Conservation (phyloP, 2,329 filamentous ascomycete genomes). For the Blastomyces emzantsi region DNA sequence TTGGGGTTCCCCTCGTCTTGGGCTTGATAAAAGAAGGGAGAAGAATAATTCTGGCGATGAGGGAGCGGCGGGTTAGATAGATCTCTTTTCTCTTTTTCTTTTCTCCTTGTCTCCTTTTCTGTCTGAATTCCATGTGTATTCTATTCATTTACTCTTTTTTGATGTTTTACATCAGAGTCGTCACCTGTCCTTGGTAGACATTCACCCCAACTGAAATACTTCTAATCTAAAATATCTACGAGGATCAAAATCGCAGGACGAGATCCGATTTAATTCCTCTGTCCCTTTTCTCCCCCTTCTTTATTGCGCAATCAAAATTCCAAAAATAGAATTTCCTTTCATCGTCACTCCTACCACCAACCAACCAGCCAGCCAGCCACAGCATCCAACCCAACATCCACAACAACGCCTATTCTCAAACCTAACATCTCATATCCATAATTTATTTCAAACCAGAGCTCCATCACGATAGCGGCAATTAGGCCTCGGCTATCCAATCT, state of each 20-base stretch:
- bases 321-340: background rate
- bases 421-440: background rate
- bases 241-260: background rate
- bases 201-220: background rate
- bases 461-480: background rate
- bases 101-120: background rate
- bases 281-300: background rate
- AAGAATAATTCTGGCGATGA: slow-evolving; percentile 37
- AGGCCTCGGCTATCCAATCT: background rate
- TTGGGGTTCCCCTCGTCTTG: slow-evolving; percentile 83
- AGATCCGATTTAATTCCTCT: background rate
- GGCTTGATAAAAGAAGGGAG: slow-evolving; percentile 73
- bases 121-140: background rate
- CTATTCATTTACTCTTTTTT: background rate
- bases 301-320: background rate
- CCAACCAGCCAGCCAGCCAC: background rate
- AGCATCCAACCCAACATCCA: background rate
- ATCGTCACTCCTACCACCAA: background rate
- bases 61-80: slow-evolving; percentile 17
- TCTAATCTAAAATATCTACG: background rate
- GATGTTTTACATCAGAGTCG: background rate
- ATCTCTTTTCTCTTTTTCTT: background rate
- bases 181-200: background rate
- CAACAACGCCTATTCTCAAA: background rate
- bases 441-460: background rate